Percentiles rank a stretch among this genome's conserved stretches.
phyloP scores from a whole-genome alignment of 768 basidiomycete species.

The Daedaleopsis nitida region DNA sequence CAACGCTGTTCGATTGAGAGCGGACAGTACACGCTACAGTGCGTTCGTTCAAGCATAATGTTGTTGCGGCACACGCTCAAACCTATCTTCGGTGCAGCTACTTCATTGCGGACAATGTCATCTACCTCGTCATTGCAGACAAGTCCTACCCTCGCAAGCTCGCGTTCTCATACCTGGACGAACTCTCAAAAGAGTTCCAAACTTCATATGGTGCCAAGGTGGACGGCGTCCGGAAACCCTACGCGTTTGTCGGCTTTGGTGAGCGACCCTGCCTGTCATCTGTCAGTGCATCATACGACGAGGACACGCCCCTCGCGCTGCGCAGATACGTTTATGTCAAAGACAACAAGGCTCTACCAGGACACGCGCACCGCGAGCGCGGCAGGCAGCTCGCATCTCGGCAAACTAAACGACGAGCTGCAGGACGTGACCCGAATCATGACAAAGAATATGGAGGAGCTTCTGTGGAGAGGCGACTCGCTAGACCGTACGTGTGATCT shows the following conservation, averaged over 20 bases:
- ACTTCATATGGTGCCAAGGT: slow-evolving; percentile 92
- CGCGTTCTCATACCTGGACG: slow-evolving; percentile 96
- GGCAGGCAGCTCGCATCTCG: slow-evolving; percentile 65
- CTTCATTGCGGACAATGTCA: slow-evolving; percentile 91
- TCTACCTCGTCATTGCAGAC: slow-evolving; percentile 94
- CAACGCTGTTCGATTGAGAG: slow-evolving; percentile 97
- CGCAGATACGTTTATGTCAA: slow-evolving; percentile 97
- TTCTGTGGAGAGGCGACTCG: slow-evolving; percentile 97
- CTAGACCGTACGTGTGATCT: slow-evolving; percentile 72
- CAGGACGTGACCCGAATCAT: slow-evolving; percentile 99
- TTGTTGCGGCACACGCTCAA: slow-evolving; percentile 3
- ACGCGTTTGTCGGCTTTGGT: slow-evolving; percentile 99
- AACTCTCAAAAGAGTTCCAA: slow-evolving; percentile 94
- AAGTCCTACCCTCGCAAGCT: slow-evolving; percentile 97
- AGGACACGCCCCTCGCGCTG: slow-evolving; percentile 4
- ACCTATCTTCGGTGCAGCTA: slow-evolving; percentile 57
- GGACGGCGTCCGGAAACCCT: slow-evolving; percentile 91
- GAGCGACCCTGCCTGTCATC: slow-evolving; percentile 33
- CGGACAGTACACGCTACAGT: slow-evolving; percentile 96
- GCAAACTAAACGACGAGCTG: slow-evolving; percentile 91
- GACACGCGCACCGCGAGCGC: slow-evolving; percentile 88
- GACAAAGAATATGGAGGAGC: slow-evolving; percentile 99
- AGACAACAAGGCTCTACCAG: slow-evolving; percentile 92
- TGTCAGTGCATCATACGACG: slow-evolving; percentile 1
- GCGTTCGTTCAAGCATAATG: slow-evolving; percentile 36